Evolutionary conservation across 2,329 filamentous ascomycete genomes (phyloP).

Genomic region (Fusarium sp.): DNA sequence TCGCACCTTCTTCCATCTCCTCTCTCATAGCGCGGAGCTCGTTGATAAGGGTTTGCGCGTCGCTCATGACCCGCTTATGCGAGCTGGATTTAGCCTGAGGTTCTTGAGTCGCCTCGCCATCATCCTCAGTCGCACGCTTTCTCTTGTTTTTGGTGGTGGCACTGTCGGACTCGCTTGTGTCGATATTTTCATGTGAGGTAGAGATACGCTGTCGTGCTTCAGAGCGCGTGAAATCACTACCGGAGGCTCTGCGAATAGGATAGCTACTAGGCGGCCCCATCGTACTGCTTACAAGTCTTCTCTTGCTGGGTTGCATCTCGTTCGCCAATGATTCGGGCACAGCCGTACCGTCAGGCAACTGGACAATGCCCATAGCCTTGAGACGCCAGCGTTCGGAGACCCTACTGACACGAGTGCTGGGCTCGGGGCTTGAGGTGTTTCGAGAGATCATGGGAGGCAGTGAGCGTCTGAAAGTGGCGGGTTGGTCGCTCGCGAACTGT

Average conservation of each 20-base stretch:
- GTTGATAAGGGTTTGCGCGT: slow-evolving; percentile 54
- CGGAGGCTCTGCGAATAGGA: slow-evolving; percentile 43
- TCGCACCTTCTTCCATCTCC: slow-evolving; percentile 60
- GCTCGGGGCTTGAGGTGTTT: slow-evolving; percentile 44
- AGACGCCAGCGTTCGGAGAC: slow-evolving; percentile 60
- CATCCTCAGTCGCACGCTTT: slow-evolving; percentile 49
- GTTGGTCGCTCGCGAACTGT: slow-evolving; percentile 45
- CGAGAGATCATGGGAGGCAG: slow-evolving; percentile 51
- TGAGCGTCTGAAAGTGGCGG: slow-evolving; percentile 54
- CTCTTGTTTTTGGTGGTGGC: slow-evolving; percentile 48
- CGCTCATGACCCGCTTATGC: slow-evolving; percentile 57
- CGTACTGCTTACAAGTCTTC: slow-evolving; percentile 52
- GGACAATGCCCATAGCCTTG: slow-evolving; percentile 64
- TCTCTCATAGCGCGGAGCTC: slow-evolving; percentile 57
- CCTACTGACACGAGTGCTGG: slow-evolving; percentile 49
- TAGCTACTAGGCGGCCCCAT: slow-evolving; percentile 40
- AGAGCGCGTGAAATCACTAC: slow-evolving; percentile 36
- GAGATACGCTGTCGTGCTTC: slow-evolving; percentile 31
- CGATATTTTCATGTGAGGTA: slow-evolving; percentile 39
- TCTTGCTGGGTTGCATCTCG: slow-evolving; percentile 58
- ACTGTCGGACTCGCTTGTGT: slow-evolving; percentile 20
- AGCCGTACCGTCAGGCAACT: slow-evolving; percentile 65
- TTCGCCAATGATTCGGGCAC: slow-evolving; percentile 63
- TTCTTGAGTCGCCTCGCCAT: slow-evolving; percentile 28
- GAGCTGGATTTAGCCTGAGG: slow-evolving; percentile 39